Base-by-base conservation (phyloP, 192 early-diverging fungal genomes). In the Piromyces finnis region DNA sequence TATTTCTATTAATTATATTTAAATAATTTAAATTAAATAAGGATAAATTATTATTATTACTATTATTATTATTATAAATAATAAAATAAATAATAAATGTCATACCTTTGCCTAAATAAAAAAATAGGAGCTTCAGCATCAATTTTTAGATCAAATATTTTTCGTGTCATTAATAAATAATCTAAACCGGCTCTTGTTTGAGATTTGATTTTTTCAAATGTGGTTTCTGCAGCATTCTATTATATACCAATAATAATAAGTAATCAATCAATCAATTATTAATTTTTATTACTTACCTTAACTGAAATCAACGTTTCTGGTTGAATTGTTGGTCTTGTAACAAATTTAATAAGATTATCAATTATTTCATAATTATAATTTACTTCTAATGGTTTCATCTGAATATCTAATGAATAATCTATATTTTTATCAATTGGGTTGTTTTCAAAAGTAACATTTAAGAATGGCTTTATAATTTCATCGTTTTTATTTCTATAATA, bases 71-170 rank as follows among this genome's bases (percentile, higher is more conserved):
- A 78, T 88, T 91, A 81, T 30, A 6, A 22, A 78, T 39, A 29
- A 4, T 28, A n/a, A n/a, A n/a, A n/a, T n/a, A n/a, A n/a, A n/a
- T n/a, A n/a, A n/a, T n/a, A n/a, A n/a, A 32, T 32, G 30, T 32
- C 30, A 6, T 32, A 87, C 86, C 82, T 86, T 78, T 87, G 82
- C 1, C 96, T 96, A 29, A 99, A 88, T 26, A 97, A 88, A 87
- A 99, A 91, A 77, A 98, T 93, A 3, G 98, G 98, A 7, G 98
- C 98, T 82, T 97, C 95, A 85, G 97, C 91, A 81, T 99, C 97
- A n/a, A 99, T 90, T 77, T 93, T 90, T 15, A 98, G 85, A 85
- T 97, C 95, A 3, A 96, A 82, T 3, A 95, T 95, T 78, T 93
- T 96, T 85, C 98, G 95, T 82, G 94, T 90, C 59, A 92, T 93